These are phyloP conservation scores for Albifimbria verrucaria DNA, from an alignment of 2,329 filamentous ascomycete genomes.

Conservation along the genomic window DNA sequence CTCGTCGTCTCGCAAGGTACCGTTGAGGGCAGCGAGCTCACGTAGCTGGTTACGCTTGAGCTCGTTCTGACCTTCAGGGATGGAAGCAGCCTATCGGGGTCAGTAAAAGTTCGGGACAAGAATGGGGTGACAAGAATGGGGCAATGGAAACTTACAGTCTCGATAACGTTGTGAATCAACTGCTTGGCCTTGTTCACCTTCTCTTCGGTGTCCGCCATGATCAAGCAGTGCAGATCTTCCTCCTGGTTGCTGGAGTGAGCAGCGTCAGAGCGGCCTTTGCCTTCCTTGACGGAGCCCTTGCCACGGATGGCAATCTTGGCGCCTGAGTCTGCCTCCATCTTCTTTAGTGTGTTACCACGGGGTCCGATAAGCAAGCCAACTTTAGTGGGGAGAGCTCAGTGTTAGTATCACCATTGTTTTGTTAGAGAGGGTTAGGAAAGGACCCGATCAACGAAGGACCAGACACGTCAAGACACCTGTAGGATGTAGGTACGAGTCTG, in stretches of 20 bases:
- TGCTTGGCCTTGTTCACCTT: slow-evolving; percentile 99
- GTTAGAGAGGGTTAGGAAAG: slow-evolving; percentile 29
- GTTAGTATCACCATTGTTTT: slow-evolving; percentile 68
- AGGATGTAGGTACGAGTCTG: slow-evolving; percentile 32
- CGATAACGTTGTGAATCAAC: slow-evolving; percentile 96
- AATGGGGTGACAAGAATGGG: no score
- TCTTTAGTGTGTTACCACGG: slow-evolving; percentile 99
- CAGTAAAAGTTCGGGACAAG: slow-evolving; percentile 17
- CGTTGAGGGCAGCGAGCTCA: slow-evolving; percentile 96
- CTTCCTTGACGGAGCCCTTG: slow-evolving; percentile 99
- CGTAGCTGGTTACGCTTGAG: slow-evolving; percentile 98
- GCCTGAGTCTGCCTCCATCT: slow-evolving; percentile 96
- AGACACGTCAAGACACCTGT: slow-evolving; percentile 27
- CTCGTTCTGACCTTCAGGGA: slow-evolving; percentile 97
- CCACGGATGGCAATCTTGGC: slow-evolving; percentile 99
- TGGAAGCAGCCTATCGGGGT: slow-evolving; percentile 81
- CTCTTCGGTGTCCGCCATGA: slow-evolving; percentile 99
- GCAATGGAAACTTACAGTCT: slow-evolving; percentile 77
- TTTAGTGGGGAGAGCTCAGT: slow-evolving; percentile 84
- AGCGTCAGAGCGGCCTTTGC: slow-evolving; percentile 97
- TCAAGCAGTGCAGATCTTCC: slow-evolving; percentile 96
- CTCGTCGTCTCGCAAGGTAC: slow-evolving; percentile 97
- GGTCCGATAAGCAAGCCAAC: slow-evolving; percentile 99
- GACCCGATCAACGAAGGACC: slow-evolving; percentile 31
- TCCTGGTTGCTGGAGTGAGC: slow-evolving; percentile 99